Base-by-base conservation (phyloP, 306 rosid genomes). In the Herpetospermum pedunculosum region DNA sequence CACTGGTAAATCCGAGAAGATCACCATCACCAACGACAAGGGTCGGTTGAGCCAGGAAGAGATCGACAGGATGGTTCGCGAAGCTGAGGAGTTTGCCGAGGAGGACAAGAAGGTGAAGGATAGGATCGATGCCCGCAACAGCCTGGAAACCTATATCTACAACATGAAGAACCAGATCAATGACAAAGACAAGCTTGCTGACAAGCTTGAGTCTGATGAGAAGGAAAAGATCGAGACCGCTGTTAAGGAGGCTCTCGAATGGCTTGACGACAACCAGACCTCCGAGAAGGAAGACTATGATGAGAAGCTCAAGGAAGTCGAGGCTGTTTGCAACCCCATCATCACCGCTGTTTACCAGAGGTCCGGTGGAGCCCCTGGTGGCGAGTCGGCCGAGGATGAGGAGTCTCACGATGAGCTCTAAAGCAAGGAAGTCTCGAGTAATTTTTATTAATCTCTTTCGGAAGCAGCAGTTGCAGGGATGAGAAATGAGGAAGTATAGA, bases 21-120 rank as follows among this genome's bases (percentile, higher is more conserved):
- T 95, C 69, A 95, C 99, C 78, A 95, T 95, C 75, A 95, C 97
- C 64, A 95, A 95, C 1, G 99, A 95, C 74, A 95, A 91, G 86
- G 99, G 99, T 0, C 97, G 99, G 10, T 59, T 95, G 75, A 91
- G 90, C 84, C 99, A 95, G 76, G 99, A 95, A 78, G 99, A 95
- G 80, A 95, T 95, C 0, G 99, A 95, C 0, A 83, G 99, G 4
- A 95, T 95, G 99, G 99, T 91, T 78, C 89, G 88, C 0, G 99
- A 95, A 76, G 99, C 99, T 0, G 97, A 95, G 52, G 99, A 95
- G 84, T 95, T 95, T 6, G 99, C 99, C 0, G 99, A 91, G 78
- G 99, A 95, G 76, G 99, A 95, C 84, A 95, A 91, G 76, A 91
- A 92, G 82, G 99, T 95, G 11, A 95, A 95, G 90, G 99, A 95